Percentiles rank a stretch among this genome's conserved stretches.
phyloP scores from a whole-genome alignment of 768 basidiomycete genomes.

The Mycena sanguinolenta region DNA sequence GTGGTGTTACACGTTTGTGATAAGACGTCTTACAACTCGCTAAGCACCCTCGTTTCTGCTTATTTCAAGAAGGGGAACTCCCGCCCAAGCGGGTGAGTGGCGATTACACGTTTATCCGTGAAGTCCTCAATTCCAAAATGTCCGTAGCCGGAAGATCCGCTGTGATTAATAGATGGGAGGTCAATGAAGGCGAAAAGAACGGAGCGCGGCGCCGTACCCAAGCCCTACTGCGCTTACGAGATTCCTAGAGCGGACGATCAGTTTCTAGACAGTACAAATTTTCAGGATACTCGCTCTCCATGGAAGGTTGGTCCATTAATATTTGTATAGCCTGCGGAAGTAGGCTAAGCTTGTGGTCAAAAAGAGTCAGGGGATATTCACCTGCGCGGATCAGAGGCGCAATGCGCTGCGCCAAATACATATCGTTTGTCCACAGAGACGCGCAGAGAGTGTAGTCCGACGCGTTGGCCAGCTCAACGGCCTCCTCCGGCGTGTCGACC shows the following conservation, averaged over 20 bases:
- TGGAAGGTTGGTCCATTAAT: constrained; percentile 61
- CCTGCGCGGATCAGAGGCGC: constrained; percentile 64
- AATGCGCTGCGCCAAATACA: constrained; percentile 58
- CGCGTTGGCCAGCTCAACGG: constrained; percentile 67
- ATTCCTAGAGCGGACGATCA: not conserved
- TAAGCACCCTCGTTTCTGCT: constrained; percentile 35
- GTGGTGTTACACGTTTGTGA: not conserved
- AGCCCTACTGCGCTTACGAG: constrained; percentile 26
- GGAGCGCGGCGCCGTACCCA: constrained; percentile 9
- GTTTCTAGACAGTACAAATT: too few species aligned
- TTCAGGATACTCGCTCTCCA: not conserved
- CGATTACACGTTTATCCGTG: constrained; percentile 58
- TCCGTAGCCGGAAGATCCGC: constrained; percentile 65
- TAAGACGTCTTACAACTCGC: not conserved
- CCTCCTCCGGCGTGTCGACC: constrained; percentile 65
- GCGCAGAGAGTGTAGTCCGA: constrained; percentile 66
- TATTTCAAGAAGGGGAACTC: constrained; percentile 43
- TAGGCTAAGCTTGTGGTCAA: not conserved
- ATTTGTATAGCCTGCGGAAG: constrained; percentile 59
- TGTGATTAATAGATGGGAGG: constrained; percentile 23
- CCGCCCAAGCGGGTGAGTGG: constrained; percentile 54
- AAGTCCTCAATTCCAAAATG: constrained; percentile 65
- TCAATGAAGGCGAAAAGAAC: constrained; percentile 54
- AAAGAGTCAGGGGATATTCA: constrained; percentile 36
- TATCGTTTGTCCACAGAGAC: constrained; percentile 65